These are phyloP conservation scores for Magnaporthiopsis incrustans DNA, from an alignment of 2,329 filamentous ascomycete species.

Conservation along the genomic window DNA sequence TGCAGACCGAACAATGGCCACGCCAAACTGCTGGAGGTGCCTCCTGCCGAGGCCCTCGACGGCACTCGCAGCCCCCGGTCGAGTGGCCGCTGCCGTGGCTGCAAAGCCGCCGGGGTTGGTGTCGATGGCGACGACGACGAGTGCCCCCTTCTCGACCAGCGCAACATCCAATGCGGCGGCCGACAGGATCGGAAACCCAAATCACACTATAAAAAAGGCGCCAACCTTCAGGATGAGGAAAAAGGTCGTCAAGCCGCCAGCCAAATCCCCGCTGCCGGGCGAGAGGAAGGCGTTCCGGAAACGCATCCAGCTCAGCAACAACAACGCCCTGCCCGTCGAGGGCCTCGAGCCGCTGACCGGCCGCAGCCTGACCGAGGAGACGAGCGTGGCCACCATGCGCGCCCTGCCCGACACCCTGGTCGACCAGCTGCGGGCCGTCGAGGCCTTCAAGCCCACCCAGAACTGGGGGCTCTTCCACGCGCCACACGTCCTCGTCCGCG, in stretches of 20 bases:
- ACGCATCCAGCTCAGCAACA: conserved; percentile 86
- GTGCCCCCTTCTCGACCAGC: conserved; percentile 38
- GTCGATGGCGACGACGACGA: conserved; percentile 12
- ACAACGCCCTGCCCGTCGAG: conserved; percentile 74
- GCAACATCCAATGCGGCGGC: conserved; percentile 16
- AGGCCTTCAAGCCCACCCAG: conserved; percentile 88
- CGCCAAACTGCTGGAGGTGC: conserved; percentile 51
- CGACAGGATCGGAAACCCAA: neutral
- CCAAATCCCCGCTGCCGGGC: conserved; percentile 58
- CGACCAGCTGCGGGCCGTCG: conserved; percentile 72
- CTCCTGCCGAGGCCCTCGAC: conserved; percentile 39
- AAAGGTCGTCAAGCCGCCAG: conserved; percentile 40
- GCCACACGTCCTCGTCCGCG: conserved; percentile 70
- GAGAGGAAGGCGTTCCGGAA: conserved; percentile 85
- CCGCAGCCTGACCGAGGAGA: conserved; percentile 44
- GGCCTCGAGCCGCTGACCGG: conserved; percentile 55
- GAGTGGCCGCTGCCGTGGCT: conserved; percentile 13
- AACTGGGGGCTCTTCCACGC: conserved; percentile 79
- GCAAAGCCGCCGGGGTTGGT: conserved; percentile 1
- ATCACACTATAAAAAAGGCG: conserved; percentile 25
- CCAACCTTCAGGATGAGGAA: conserved; percentile 33
- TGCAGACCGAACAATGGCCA: conserved; percentile 37
- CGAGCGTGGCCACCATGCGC: conserved; percentile 58
- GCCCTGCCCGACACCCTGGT: conserved; percentile 61
- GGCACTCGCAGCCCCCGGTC: conserved; percentile 22